Percentiles rank a stretch among this genome's conserved stretches.
These are phyloP conservation scores for Lactifluus volemus DNA, from an alignment of 768 basidiomycete species.

Conservation along the genomic window DNA sequence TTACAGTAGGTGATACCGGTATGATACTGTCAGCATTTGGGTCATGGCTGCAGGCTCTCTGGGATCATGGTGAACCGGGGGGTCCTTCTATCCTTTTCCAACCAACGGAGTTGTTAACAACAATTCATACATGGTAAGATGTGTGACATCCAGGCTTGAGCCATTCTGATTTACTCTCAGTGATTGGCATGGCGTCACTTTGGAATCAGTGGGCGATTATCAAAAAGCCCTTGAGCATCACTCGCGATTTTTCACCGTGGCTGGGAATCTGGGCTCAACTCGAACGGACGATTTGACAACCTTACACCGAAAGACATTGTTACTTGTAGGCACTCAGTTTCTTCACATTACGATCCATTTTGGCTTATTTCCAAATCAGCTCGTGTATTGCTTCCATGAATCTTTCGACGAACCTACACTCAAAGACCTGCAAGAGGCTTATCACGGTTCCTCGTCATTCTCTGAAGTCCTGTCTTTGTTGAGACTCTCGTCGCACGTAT, in stretches of 20 bases:
- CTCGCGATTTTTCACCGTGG: neutral
- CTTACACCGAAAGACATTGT: constrained; percentile 1
- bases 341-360: neutral
- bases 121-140: constrained; percentile 10
- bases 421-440: neutral
- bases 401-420: constrained; percentile 15
- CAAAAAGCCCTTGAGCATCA: constrained; percentile 5
- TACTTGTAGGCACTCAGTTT: neutral
- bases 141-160: neutral
- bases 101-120: constrained; percentile 7
- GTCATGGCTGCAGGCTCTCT: constrained; percentile 18
- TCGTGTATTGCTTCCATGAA: constrained; percentile 8
- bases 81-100: constrained; percentile 16
- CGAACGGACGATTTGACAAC: constrained; percentile 5
- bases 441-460: neutral
- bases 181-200: constrained; percentile 10
- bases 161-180: constrained; percentile 5
- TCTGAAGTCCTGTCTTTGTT: constrained; percentile 2
- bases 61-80: constrained; percentile 3
- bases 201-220: neutral
- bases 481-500: constrained; percentile 8
- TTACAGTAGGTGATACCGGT: neutral
- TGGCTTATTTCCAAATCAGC: neutral
- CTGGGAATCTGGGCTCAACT: neutral
- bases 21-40: constrained; percentile 3